These are phyloP conservation scores for Vitellaria paradoxa DNA, from an alignment of 179 eudicot genomes.

Conservation along the genomic window DNA sequence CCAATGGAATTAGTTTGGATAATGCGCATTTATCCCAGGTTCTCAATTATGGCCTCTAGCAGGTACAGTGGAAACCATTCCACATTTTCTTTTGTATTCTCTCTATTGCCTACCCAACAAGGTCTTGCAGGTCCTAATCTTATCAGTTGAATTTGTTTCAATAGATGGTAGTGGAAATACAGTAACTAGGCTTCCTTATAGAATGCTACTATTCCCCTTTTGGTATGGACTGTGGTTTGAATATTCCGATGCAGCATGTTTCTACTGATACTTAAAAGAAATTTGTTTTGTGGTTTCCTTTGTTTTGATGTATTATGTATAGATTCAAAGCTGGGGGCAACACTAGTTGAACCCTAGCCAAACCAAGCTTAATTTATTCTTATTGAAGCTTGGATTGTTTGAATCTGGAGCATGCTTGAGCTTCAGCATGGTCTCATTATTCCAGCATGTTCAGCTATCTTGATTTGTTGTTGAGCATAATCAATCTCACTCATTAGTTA, in stretches of 20 bases:
- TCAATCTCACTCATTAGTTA: too few species aligned
- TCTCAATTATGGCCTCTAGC: slow-evolving; percentile 53
- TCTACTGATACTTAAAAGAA: background rate
- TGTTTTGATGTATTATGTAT: too few species aligned
- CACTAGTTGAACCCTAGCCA: background rate
- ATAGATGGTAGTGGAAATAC: background rate
- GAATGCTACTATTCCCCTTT: background rate
- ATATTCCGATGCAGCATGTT: background rate
- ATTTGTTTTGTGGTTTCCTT: background rate
- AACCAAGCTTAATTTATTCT: too few species aligned
- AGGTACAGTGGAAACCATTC: slow-evolving; percentile 30
- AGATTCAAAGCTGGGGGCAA: background rate
- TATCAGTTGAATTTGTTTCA: background rate
- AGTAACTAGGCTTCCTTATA: background rate
- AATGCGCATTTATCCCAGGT: slow-evolving; percentile 22
- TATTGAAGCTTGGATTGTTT: too few species aligned
- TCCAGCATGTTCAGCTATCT: too few species aligned
- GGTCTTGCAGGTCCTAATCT: background rate
- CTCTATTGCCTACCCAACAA: background rate
- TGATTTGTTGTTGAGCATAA: too few species aligned
- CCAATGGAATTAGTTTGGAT: slow-evolving; percentile 42
- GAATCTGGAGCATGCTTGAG: too few species aligned
- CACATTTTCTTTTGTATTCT: background rate
- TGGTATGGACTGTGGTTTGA: background rate
- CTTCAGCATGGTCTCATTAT: too few species aligned